These are phyloP conservation scores for Neostapfia colusana DNA, from an alignment of 176 grass and related monocot species.

Conservation along the genomic window DNA sequence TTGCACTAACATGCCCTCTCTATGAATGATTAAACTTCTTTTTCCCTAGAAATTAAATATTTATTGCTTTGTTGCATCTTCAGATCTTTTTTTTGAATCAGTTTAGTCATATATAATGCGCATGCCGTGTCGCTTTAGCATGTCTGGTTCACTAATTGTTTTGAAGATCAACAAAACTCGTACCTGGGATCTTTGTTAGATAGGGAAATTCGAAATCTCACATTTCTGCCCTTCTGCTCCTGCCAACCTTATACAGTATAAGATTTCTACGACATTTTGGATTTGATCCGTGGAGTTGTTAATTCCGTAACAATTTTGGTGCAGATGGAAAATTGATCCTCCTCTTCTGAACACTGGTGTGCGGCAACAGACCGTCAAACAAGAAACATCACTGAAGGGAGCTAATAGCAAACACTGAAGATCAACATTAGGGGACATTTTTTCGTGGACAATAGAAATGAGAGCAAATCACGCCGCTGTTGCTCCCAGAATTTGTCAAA, in stretches of 20 bases:
- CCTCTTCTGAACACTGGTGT: slow-evolving; percentile 43
- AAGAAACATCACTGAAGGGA: slow-evolving; percentile 26
- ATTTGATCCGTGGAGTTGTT: neutral
- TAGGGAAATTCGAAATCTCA: too few relatives aligned
- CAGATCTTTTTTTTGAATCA: neutral
- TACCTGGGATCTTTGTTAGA: neutral
- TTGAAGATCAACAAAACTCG: neutral
- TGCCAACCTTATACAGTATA: neutral
- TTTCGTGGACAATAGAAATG: slow-evolving; percentile 30
- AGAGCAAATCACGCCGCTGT: slow-evolving; percentile 28
- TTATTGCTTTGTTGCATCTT: neutral
- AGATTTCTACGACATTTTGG: neutral
- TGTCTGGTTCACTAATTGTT: neutral
- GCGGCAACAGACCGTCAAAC: slow-evolving; percentile 21
- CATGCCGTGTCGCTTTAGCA: neutral
- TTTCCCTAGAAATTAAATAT: neutral
- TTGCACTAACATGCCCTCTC: slow-evolving; percentile 12
- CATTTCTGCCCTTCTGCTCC: neutral
- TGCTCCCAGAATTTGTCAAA: slow-evolving; percentile 7
- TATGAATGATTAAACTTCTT: neutral
- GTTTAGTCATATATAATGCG: slow-evolving; percentile 17
- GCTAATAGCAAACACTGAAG: slow-evolving; percentile 32
- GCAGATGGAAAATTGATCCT: slow-evolving; percentile 68
- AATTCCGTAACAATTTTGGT: neutral
- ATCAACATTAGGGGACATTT: slow-evolving; percentile 36